Conservation (phyloP, 345 rosid species). For the Brassica napus region DNA sequence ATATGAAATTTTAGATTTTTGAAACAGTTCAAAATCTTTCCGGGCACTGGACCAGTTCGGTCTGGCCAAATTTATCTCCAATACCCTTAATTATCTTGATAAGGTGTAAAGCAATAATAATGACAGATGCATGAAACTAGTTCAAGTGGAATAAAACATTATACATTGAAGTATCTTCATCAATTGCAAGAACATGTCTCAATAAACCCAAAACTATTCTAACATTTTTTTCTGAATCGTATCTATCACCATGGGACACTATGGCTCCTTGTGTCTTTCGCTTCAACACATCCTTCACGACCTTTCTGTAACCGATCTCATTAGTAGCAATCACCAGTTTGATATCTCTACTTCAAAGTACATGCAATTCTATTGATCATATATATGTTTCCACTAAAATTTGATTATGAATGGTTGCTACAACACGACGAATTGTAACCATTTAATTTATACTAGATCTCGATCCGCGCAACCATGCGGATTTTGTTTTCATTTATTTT, state of each 20-base stretch:
- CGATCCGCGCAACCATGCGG: too few relatives aligned
- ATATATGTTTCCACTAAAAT: background rate
- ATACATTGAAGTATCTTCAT: constrained; percentile 34
- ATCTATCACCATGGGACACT: constrained; percentile 42
- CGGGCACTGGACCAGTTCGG: constrained; percentile 21
- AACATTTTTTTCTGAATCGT: constrained; percentile 36
- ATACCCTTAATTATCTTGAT: constrained; percentile 31
- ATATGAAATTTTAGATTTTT: background rate
- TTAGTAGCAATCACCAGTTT: constrained; percentile 14
- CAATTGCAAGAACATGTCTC: constrained; percentile 36
- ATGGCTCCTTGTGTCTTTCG: constrained; percentile 34
- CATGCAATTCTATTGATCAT: background rate
- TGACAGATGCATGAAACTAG: constrained; percentile 43
- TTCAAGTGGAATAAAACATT: constrained; percentile 33
- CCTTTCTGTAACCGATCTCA: constrained; percentile 17
- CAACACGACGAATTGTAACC: background rate
- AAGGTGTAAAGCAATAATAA: constrained; percentile 26
- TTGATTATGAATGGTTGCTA: background rate
- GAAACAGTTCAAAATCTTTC: background rate
- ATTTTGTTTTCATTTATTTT: too few relatives aligned
- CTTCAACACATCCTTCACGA: constrained; percentile 31
- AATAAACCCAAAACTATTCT: constrained; percentile 27
- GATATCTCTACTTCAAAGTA: background rate
- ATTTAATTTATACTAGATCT: background rate
- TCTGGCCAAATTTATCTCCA: constrained; percentile 17